These are phyloP conservation scores for Laetiporus sulphureus DNA, from an alignment of 1,284 basidiomycete genomes.

Conservation along the genomic window DNA sequence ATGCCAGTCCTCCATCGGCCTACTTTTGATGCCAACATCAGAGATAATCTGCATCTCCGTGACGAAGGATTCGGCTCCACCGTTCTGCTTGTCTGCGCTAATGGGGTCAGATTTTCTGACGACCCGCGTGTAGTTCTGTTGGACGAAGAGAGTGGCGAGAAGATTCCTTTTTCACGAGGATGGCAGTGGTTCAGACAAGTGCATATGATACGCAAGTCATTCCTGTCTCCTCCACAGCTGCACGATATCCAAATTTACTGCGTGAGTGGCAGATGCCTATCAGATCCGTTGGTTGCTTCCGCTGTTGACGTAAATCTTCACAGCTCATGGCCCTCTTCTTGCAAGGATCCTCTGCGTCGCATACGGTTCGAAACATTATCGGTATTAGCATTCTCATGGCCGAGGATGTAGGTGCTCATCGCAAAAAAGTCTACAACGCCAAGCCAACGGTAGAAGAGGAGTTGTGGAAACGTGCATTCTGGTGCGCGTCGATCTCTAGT, in stretches of 20 bases:
- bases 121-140: slow-evolving; percentile 53
- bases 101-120: slow-evolving; percentile 39
- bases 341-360: slow-evolving; percentile 56
- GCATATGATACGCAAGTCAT: slow-evolving; percentile 39
- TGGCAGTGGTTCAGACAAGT: slow-evolving; percentile 75
- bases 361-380: slow-evolving; percentile 65
- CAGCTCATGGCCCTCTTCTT: slow-evolving; percentile 28
- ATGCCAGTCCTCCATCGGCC: slow-evolving; percentile 44
- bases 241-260: slow-evolving; percentile 67
- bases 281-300: neutral
- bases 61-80: slow-evolving; percentile 42
- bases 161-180: slow-evolving; percentile 56
- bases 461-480: slow-evolving; percentile 66
- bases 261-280: slow-evolving; percentile 24
- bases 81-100: slow-evolving; percentile 45
- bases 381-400: slow-evolving; percentile 67
- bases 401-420: slow-evolving; percentile 59
- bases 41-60: slow-evolving; percentile 33
- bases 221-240: slow-evolving; percentile 54
- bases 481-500: slow-evolving; percentile 13
- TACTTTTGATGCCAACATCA: slow-evolving; percentile 37
- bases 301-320: neutral
- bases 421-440: slow-evolving; percentile 37
- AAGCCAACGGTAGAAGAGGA: slow-evolving; percentile 49
- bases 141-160: slow-evolving; percentile 25